Base-by-base conservation (phyloP, 78 protist genomes). In the Dictyostelium brefeldianum region DNA sequence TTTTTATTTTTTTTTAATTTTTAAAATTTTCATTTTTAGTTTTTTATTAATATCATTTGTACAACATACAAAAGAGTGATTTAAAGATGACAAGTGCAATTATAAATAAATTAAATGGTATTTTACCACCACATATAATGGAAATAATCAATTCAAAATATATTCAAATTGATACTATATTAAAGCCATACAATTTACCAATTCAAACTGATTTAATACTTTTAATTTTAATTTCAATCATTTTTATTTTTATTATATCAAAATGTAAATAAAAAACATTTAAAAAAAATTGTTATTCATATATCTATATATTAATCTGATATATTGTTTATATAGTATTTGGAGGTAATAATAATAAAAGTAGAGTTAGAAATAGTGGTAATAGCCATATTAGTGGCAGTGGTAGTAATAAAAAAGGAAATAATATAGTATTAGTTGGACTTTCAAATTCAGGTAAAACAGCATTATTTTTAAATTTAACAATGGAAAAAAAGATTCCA, bases 401-500 rank as follows among this genome's bases (percentile, higher is more conserved):
- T 25, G 25, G 50, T 17, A 12, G 25, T 10, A 22, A 25, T 48
- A 87, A 87, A 56, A 87, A 69, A 77, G 93, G 93, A 46, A 65
- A 77, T 36, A 27, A 43, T 36, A 18, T 87, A 14, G 43, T 47
- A 12, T 10, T 87, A 3, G 22, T 64, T 9, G 93, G 93, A 14
- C 36, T 78, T 14, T 17, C 71, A 50, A 81, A 51, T 14, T 48
- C 93, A 75, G 93, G 93, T 36, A 87, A 87, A 70, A 87, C 93
- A 18, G 59, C 78, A 59, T 54, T 87, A 25, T 78, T 87, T 36
- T 51, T 64, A 17, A 59, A 87, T 14, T 50, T 87, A 27, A n/a
- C 80, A 51, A 64, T 41, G 2, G 73, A 59, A 4, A 87, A 74
- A 41, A 12, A 36, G 18, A 36, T 87, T 18, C 4, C 56, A 27